Conservation (phyloP, 2,329 filamentous ascomycete genomes). For the Allantophomopsis cytisporea region DNA sequence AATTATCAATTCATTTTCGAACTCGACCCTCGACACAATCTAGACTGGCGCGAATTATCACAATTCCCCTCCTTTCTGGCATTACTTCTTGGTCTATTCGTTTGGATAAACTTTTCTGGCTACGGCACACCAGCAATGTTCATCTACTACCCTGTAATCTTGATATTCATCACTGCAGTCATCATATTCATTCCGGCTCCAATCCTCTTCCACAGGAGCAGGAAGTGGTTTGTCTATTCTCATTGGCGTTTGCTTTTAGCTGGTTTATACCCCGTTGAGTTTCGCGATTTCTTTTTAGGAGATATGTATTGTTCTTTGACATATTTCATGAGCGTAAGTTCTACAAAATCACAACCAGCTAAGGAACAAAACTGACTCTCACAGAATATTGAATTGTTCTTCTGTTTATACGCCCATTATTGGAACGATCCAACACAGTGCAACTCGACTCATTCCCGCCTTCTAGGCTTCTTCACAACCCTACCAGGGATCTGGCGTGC, state of each 20-base stretch:
- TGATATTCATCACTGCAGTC: conserved; percentile 54
- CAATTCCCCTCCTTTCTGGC: conserved; percentile 81
- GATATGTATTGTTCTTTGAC: conserved; percentile 97
- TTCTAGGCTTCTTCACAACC: conserved; percentile 74
- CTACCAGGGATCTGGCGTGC: conserved; percentile 84
- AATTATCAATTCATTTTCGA: conserved; percentile 98
- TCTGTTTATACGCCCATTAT: conserved; percentile 73
- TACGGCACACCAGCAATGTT: conserved; percentile 56
- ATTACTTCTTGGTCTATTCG: conserved; percentile 61
- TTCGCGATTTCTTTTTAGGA: conserved; percentile 92
- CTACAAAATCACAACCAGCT: too few species aligned
- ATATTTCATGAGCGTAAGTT: conserved; percentile 71
- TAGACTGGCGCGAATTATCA: conserved; percentile 81
- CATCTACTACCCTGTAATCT: conserved; percentile 73
- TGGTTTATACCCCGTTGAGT: conserved; percentile 86
- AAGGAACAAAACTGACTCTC: conserved; percentile 10
- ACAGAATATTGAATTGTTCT: conserved; percentile 83
- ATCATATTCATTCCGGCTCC: conserved; percentile 67
- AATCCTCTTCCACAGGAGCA: conserved; percentile 60
- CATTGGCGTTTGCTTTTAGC: conserved; percentile 78
- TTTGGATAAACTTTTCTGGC: conserved; percentile 80
- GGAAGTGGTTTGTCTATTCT: conserved; percentile 82
- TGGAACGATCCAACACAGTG: conserved; percentile 67
- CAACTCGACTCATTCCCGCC: conserved; percentile 72
- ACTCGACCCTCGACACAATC: conserved; percentile 71